Conservation (phyloP, 805 yeast species). For the Candida methanosorbosa region DNA sequence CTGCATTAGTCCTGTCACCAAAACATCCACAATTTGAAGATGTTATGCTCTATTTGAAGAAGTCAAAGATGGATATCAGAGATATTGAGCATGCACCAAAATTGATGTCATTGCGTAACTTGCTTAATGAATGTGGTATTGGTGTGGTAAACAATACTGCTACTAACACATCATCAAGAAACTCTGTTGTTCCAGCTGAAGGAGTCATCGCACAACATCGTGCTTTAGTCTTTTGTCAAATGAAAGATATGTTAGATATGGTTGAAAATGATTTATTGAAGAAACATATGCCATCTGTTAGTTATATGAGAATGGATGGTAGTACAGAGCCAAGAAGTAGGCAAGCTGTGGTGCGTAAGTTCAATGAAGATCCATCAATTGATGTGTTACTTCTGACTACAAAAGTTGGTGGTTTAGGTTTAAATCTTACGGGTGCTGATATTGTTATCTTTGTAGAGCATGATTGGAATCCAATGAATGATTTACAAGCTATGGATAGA, state of each 20-base stretch:
- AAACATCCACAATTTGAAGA: constrained; percentile 75
- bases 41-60: constrained; percentile 51
- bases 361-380: constrained; percentile 94
- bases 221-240: constrained; percentile 90
- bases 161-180: constrained; percentile 26
- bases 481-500: constrained; percentile 98
- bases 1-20: constrained; percentile 76
- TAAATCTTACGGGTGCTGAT: constrained; percentile 96
- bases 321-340: constrained; percentile 87
- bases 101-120: constrained; percentile 67
- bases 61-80: constrained; percentile 50
- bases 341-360: constrained; percentile 83
- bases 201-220: constrained; percentile 87
- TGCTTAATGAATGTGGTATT: constrained; percentile 89
- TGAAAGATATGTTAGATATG: constrained; percentile 96
- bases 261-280: constrained; percentile 84
- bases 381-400: constrained; percentile 89
- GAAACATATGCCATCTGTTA: constrained; percentile 80
- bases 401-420: constrained; percentile 98
- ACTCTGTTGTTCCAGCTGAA: constrained; percentile 23
- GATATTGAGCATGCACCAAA: constrained; percentile 89
- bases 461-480: constrained; percentile 99
- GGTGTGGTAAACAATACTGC: constrained; percentile 34
- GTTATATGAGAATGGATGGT: constrained; percentile 93
- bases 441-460: constrained; percentile 98